Percentiles rank a stretch among this genome's conserved stretches.
phyloP scores from a whole-genome alignment of 2,329 filamentous ascomycete species.

The Daldinia eschscholtzii region DNA sequence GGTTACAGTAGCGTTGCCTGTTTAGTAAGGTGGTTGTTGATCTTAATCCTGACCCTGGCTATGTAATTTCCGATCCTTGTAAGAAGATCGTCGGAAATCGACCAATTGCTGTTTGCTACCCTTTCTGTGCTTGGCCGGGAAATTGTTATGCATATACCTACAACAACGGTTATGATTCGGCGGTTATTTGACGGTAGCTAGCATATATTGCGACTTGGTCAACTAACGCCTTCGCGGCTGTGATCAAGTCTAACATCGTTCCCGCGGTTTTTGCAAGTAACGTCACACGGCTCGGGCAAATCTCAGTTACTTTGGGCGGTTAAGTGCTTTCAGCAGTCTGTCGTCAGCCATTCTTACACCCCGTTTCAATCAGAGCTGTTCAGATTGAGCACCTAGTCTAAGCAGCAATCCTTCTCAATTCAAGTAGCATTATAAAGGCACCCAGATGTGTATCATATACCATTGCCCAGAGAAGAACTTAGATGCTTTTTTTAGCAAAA shows the following conservation, averaged over 20 bases:
- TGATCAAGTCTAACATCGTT: neutral
- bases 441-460: neutral
- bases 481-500: no score
- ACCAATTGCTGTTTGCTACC: neutral
- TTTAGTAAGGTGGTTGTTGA: slow-evolving; percentile 13
- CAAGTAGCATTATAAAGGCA: neutral
- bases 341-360: slow-evolving; percentile 7
- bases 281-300: slow-evolving; percentile 12
- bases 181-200: neutral
- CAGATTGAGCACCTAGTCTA: neutral
- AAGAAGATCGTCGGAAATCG: neutral
- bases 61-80: slow-evolving; percentile 36
- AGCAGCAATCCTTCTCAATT: neutral
- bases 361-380: slow-evolving; percentile 5
- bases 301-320: neutral
- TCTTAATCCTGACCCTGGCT: slow-evolving; percentile 12
- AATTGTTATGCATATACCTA: slow-evolving; percentile 21
- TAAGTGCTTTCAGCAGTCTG: neutral
- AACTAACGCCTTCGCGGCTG: neutral
- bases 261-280: slow-evolving; percentile 17
- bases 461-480: no score
- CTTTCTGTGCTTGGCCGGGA: neutral
- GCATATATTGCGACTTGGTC: neutral
- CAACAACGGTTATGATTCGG: neutral
- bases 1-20: neutral